These are phyloP conservation scores for Lumnitzera littorea DNA, from an alignment of 345 rosid genomes.

Conservation along the genomic window DNA sequence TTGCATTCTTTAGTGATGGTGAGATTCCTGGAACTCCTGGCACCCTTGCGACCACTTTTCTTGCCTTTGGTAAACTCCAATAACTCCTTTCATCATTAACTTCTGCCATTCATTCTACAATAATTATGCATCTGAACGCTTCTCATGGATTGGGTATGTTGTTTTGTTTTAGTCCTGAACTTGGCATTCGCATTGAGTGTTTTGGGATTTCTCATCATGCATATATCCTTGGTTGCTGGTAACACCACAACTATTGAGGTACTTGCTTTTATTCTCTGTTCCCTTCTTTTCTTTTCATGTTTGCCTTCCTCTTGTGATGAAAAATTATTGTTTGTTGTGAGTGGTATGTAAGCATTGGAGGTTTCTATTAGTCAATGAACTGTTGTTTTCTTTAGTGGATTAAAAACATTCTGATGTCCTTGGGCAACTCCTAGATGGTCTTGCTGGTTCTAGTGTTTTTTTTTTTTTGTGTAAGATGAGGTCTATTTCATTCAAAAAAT, in stretches of 20 bases:
- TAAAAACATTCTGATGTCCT: too few relatives aligned
- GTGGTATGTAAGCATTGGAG: not conserved
- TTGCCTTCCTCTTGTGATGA: not conserved
- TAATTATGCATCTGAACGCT: not conserved
- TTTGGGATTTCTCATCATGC: slow-evolving; percentile 92
- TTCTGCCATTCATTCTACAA: not conserved
- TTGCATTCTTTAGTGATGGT: slow-evolving; percentile 85
- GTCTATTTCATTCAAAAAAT: too few relatives aligned
- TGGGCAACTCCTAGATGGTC: too few relatives aligned
- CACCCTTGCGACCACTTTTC: slow-evolving; percentile 92
- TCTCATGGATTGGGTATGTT: slow-evolving; percentile 1
- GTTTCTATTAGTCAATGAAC: not conserved
- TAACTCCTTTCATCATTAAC: not conserved
- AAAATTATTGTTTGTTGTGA: not conserved
- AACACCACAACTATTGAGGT: slow-evolving; percentile 99
- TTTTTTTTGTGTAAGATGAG: too few relatives aligned
- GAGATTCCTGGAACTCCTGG: slow-evolving; percentile 95
- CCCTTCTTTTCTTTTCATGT: not conserved
- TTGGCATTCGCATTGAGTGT: slow-evolving; percentile 94
- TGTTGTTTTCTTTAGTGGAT: not conserved
- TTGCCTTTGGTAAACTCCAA: slow-evolving; percentile 67
- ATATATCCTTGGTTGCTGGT: slow-evolving; percentile 67
- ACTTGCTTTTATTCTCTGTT: slow-evolving; percentile 2
- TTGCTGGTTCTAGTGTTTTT: too few relatives aligned
- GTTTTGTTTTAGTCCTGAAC: slow-evolving; percentile 61